Conservation (phyloP, 306 rosid species). For the Ziziphus jujuba region DNA sequence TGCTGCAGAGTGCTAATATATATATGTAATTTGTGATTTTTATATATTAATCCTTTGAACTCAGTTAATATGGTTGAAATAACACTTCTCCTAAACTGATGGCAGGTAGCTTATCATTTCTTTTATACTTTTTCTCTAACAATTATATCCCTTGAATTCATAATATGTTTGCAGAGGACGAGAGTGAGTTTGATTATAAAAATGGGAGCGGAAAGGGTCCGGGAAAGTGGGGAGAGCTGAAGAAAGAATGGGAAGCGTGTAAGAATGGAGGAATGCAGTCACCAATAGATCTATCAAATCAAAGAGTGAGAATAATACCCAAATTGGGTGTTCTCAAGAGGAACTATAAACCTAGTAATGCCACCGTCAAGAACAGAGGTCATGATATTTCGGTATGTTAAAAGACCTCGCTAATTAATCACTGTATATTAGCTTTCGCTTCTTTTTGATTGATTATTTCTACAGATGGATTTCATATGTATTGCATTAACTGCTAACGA, state of each 20-base stretch:
- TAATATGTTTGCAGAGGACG: conserved; percentile 25
- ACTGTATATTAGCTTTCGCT: too few relatives aligned
- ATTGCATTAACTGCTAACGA: too few relatives aligned
- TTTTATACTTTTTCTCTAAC: too few relatives aligned
- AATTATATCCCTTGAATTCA: too few relatives aligned
- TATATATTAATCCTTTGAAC: too few relatives aligned
- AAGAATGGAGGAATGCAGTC: conserved; percentile 33
- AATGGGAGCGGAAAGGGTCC: conserved; percentile 29
- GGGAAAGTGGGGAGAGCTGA: conserved; percentile 37
- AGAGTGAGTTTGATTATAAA: conserved; percentile 22
- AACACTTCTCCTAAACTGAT: too few relatives aligned
- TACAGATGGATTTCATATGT: too few relatives aligned
- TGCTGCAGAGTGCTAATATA: neutral
- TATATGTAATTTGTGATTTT: too few relatives aligned
- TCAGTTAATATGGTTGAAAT: too few relatives aligned
- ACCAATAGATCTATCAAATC: conserved; percentile 24
- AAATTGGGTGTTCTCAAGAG: conserved; percentile 1
- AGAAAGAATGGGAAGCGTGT: conserved; percentile 37
- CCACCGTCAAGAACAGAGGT: conserved; percentile 32
- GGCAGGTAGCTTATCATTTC: too few relatives aligned
- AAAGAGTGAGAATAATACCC: neutral
- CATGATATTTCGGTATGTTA: conserved; percentile 35
- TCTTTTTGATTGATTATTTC: too few relatives aligned
- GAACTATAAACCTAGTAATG: conserved; percentile 25
- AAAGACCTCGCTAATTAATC: neutral